phyloP scores from a whole-genome alignment of 2,329 filamentous ascomycete species.

The Coniochaeta sp. region DNA sequence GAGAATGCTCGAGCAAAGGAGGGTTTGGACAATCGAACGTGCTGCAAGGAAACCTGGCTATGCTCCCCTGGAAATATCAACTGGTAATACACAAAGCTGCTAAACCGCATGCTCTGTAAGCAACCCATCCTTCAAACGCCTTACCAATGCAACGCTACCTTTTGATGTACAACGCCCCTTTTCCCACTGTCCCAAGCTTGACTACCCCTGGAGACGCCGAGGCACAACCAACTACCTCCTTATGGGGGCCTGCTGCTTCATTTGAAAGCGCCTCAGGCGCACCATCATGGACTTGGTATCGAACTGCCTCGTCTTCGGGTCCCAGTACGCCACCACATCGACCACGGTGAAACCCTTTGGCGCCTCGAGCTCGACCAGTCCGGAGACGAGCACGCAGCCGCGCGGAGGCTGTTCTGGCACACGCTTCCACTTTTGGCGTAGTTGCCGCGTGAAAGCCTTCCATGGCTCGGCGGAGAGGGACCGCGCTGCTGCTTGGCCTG shows the following conservation, averaged over 20 bases:
- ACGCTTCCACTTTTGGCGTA: constrained; percentile 39
- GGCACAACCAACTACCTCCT: background rate
- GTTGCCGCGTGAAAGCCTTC: constrained; percentile 26
- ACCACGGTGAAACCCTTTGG: constrained; percentile 38
- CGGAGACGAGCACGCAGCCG: constrained; percentile 46
- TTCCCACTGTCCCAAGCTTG: too few species aligned
- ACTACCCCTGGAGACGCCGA: too few species aligned
- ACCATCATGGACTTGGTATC: constrained; percentile 28
- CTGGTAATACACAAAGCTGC: background rate
- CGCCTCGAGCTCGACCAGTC: constrained; percentile 46
- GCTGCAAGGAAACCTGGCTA: too few species aligned
- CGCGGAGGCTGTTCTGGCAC: constrained; percentile 35
- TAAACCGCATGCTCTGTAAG: background rate
- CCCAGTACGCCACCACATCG: constrained; percentile 46
- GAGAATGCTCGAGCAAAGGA: background rate
- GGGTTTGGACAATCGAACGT: background rate
- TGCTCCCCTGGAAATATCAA: background rate
- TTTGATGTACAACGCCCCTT: background rate
- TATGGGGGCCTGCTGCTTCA: constrained; percentile 28
- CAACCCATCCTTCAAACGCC: background rate
- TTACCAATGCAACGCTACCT: background rate
- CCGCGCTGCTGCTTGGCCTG: constrained; percentile 11
- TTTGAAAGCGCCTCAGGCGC: constrained; percentile 34
- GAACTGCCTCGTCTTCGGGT: constrained; percentile 45
- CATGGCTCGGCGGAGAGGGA: constrained; percentile 25